Base-by-base conservation (phyloP, 768 basidiomycete species). In the Mrakia frigida region DNA sequence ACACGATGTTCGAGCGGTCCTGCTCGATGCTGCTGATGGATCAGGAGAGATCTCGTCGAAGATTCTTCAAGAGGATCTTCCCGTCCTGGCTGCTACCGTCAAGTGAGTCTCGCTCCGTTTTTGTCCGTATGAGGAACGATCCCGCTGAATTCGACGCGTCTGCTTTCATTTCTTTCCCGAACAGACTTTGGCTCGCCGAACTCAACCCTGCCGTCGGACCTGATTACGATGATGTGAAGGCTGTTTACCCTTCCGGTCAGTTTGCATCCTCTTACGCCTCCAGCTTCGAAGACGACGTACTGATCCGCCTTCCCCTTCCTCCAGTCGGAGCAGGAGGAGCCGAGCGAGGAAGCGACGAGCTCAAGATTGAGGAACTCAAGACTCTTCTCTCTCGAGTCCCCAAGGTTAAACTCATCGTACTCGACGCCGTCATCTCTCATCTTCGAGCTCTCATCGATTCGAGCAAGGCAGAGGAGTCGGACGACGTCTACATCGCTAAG, bases 401-500 rank as follows among this genome's bases (percentile, higher is more conserved):
- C 1, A 78, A 78, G 37, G 35, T 78, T 52, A 68, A 69, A 21
- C 60, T 78, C 28, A 46, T 78, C 23, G 52, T 78, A 5, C 60
- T 78, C 18, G 73, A 78, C 37, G 77, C 67, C 33, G 14, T 78
- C 16, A 68, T 74, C 31, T 43, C 67, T 9, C 77, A 78, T 56
- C 73, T 78, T 9, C 39, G 77, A 14, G 18, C 21, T 9, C 69
- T 78, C 18, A 43, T 78, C 60, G 60, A 78, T 46, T n/a, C 67
- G 16, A 63, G 67, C 28, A 46, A 73, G 31, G 46, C 72, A 16
- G 70, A 52, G 13, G 76, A 78, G 46, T 18, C 53, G 28, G 73
- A 78, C 46, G 73, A 74, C 31, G 41, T 50, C 23, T 74, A 70
- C 46, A 73, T 78, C 59, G 50, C 63, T 11, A 78, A 78, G 72